Evolutionary conservation across 164 flowering plant species (phyloP), one percentile per base, ranked within the genome.

Genomic region (Kingdonia uniflora): DNA sequence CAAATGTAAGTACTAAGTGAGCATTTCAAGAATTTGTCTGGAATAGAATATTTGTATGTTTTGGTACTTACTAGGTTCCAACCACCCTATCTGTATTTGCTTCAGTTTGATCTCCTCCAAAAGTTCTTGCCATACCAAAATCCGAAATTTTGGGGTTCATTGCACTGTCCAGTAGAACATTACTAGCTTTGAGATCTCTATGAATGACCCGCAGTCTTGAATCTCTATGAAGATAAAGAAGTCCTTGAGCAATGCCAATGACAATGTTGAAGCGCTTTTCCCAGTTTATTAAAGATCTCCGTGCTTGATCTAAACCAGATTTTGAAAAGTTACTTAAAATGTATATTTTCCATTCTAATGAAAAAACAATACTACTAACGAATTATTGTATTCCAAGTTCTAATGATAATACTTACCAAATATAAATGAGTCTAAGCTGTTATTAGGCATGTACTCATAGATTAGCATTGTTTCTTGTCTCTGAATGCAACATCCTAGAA

Each of bases 81-180:
- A 61, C 74, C 15, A 73, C 71, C 47, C 60, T 69, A 1, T 16
- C 60, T 17, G 76, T 73, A 1, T 63, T 64, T 13, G 48, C 71
- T 52, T 69, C 69, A 1, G 19, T 63, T 29, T 73, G 43, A 37
- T 69, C 51, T 24, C 61, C 71, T 25, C 58, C 65, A 45, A 73
- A 66, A 7, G 49, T 53, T 62, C 54, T 65, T n/a, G 76, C 76
- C 58, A 71, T 7, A 11, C 76, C 76, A 50, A 69, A 70, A 26
- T 73, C 77, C 21, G 74, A 73, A 0, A 73, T 70, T 54, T 73
- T 73, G 1, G 74, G 71, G 26, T 61, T 64, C 67, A 70, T 54
- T 2, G 66, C 52, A 0, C 19, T 14, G 33, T 74, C 79, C 2
- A 74, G 69, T 20, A 74, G 49, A 19, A 74, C 41, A 39, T 73